Evolutionary conservation across 2,329 filamentous ascomycete species (phyloP), one percentile per base, ranked within the genome.

Genomic region (Canariomyces notabilis): DNA sequence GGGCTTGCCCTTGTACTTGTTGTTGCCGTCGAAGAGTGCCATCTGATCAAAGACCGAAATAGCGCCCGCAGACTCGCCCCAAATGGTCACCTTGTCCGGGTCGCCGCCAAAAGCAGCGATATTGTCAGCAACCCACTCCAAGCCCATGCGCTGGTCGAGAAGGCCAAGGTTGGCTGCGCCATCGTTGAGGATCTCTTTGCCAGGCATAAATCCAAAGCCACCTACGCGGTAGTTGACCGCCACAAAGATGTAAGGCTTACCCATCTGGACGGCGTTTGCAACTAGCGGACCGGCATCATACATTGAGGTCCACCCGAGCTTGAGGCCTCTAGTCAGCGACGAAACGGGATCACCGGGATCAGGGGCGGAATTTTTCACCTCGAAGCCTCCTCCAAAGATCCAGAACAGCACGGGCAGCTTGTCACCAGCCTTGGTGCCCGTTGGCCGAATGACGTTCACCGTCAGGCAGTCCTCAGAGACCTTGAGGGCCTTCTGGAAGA

Each of bases 41-140:
- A 89, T 88, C 56, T 91, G 87, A 57, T 89, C 79, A 39, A 85
- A 76, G 1, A 87, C 84, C 0, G 84, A 89, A 51, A 89, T 88
- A 12, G 80, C 69, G 0, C 83, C 83, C 0, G 84, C 82, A 2
- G 76, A 82, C 60, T 90, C 82, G 20, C 87, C 87, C 82, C 83
- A 89, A 49, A 91, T 83, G 0, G 85, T 90, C 5, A 90, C 85
- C 61, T 85, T 85, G n/a, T 72, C 70, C 0, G 85, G 82, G 60
- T 91, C 86, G 12, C 88, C 88, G 8, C 88, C 88, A 59, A 93
- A 94, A 0, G 79, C 73, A 1, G 69, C 80, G 46, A 91, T 88
- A 54, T 90, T 88, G 56, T 88, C 84, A 6, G 83, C 80, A 1
- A 87, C 77, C 87, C 87, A 91, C 60, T 89, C 67, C 6, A 91